Conservation (phyloP, 345 rosid genomes). For the Pistacia integerrima region DNA sequence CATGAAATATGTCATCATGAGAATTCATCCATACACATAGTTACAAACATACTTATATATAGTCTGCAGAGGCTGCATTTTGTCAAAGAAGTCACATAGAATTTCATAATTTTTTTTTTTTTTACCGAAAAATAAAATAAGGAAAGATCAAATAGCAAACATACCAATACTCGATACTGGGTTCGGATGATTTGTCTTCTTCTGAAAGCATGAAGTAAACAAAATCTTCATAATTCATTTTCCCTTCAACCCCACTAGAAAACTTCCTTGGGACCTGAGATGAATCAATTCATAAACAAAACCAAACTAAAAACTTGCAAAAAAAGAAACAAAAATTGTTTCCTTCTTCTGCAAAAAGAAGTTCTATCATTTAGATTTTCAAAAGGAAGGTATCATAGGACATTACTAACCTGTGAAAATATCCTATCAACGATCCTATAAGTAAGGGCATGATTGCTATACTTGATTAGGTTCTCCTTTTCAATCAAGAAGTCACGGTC, state of each 20-base stretch:
- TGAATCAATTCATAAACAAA: slow-evolving; percentile 11
- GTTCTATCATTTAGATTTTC: background rate
- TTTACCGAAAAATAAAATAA: background rate
- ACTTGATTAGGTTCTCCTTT: slow-evolving; percentile 77
- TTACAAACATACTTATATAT: too few relatives aligned
- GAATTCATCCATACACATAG: too few relatives aligned
- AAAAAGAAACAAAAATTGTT: background rate
- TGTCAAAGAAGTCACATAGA: too few relatives aligned
- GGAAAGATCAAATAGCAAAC: background rate
- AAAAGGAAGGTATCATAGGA: slow-evolving; percentile 8
- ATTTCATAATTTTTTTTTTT: too few relatives aligned
- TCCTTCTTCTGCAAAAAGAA: background rate
- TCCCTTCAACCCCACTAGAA: slow-evolving; percentile 66
- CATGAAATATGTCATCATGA: too few relatives aligned
- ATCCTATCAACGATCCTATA: slow-evolving; percentile 85
- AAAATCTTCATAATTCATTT: slow-evolving; percentile 96
- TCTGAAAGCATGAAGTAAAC: slow-evolving; percentile 88
- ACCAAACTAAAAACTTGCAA: background rate
- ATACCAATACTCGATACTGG: slow-evolving; percentile 91
- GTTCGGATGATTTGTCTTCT: slow-evolving; percentile 90
- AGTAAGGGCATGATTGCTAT: slow-evolving; percentile 84
- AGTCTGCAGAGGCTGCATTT: too few relatives aligned
- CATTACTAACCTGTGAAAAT: slow-evolving; percentile 74
- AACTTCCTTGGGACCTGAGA: slow-evolving; percentile 73
- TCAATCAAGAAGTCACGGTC: slow-evolving; percentile 85